A percentile compares a stretch with the other conserved stretches of the same genome.
Conservation (phyloP, 2,329 filamentous ascomycete species). For the Pestalotiopsis sp. region DNA sequence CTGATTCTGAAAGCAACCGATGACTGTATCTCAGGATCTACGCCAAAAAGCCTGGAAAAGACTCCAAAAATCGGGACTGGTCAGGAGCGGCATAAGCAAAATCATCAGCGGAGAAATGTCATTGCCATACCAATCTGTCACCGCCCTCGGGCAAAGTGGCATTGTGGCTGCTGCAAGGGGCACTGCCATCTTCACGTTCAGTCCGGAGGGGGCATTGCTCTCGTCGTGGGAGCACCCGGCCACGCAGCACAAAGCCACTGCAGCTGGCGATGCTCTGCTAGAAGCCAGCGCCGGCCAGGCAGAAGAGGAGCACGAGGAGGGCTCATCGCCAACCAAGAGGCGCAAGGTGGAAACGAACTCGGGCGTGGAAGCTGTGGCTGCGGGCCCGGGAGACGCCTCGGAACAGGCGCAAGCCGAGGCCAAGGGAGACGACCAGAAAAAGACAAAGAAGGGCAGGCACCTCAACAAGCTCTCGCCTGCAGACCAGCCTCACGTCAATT, state of each 20-base stretch:
- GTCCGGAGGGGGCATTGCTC: constrained; percentile 12
- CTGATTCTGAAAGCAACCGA: background rate
- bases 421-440: constrained; percentile 25
- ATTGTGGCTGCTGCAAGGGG: constrained; percentile 16
- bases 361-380: background rate
- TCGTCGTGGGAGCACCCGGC: constrained; percentile 14
- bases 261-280: background rate
- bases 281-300: background rate
- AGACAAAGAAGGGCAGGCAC: constrained; percentile 38
- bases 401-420: constrained; percentile 17
- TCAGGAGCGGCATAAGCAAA: background rate
- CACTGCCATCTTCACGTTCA: constrained; percentile 16
- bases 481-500: constrained; percentile 68
- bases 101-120: background rate
- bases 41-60: background rate
- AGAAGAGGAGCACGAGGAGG: background rate
- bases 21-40: background rate
- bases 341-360: constrained; percentile 9
- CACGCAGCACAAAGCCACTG: background rate
- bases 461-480: constrained; percentile 22
- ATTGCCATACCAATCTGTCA: constrained; percentile 17
- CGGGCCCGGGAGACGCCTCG: constrained; percentile 16
- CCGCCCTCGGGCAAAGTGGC: constrained; percentile 9
- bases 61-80: background rate
- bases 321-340: constrained; percentile 13